Base-by-base conservation (phyloP, 1,139 yeast species). In the Saccharomyces hybrid region DNA sequence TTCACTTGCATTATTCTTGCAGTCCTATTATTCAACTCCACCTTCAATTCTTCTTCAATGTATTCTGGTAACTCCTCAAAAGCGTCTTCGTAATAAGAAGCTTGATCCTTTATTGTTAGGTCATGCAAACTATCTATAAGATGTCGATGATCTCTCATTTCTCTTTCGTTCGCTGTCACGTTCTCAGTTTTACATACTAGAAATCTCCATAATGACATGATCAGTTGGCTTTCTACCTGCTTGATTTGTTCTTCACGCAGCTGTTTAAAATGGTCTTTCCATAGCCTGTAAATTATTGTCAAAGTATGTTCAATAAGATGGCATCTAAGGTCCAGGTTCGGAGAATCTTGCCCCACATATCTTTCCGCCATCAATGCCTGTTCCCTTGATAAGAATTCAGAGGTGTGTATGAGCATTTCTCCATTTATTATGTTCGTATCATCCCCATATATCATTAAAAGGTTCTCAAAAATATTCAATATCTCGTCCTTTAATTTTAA, bases 161-260 rank as follows among this genome's bases (percentile, higher is more conserved):
- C 65, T 9, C 48, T 44, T 4, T 54, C 49, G 42, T 51, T 53
- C 3, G 42, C 44, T 16, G 47, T 51, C n/a, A 55, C 56, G 6
- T 57, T 56, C n/a, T 42, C 64, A 52, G 48, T 52, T 30, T 57
- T 52, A 4, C 67, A 61, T 1, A 63, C 70, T 11, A 67, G 44
- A 4, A 65, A 53, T 30, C 71, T 57, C 70, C 70, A 67, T 25
- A 68, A 54, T 26, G 67, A 54, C 42, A 63, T 62, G 2, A 63
- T 58, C 32, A 68, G 52, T 47, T 66, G 69, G 38, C 61, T 57
- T 52, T 66, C 67, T 13, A 63, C 57, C 23, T 59, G 64, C 46
- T 63, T 61, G 13, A 67, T 52, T 9, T 58, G 59, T 41, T 57
- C 58, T 38, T 54, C 52, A 13, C 54, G 52, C 4, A 65, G 51